These are phyloP conservation scores for Geotrichum australiense DNA, from an alignment of 1,139 yeast genomes.

Conservation along the genomic window DNA sequence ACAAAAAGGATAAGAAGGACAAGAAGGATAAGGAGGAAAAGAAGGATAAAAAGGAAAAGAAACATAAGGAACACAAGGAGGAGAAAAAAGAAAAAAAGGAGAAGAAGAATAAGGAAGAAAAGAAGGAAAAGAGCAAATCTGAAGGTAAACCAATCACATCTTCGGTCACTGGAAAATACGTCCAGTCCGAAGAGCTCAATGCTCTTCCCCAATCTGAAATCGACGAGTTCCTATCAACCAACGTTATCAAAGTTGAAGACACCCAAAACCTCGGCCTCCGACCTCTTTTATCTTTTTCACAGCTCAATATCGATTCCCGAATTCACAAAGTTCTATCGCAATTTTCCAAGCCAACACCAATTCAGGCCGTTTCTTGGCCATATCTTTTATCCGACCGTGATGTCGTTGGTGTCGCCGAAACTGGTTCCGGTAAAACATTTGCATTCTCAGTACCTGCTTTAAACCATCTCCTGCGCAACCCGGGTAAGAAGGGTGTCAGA, in stretches of 20 bases:
- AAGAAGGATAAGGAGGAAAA: constrained; percentile 43
- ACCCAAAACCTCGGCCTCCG: constrained; percentile 43
- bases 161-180: constrained; percentile 6
- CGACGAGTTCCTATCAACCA: constrained; percentile 55
- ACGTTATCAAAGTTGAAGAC: constrained; percentile 79
- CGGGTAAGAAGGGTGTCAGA: constrained; percentile 44
- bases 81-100: constrained; percentile 40
- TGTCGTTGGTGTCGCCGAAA: constrained; percentile 96
- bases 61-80: constrained; percentile 42
- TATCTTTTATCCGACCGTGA: constrained; percentile 72
- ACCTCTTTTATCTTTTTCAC: constrained; percentile 67
- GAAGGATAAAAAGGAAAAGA: constrained; percentile 35
- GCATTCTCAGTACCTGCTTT: constrained; percentile 99
- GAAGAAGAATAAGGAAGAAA: constrained; percentile 39
- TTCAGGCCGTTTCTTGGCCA: constrained; percentile 98
- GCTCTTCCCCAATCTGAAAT: constrained; percentile 45
- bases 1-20: constrained; percentile 43
- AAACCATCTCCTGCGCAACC: constrained; percentile 44
- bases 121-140: constrained; percentile 39
- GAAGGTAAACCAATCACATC: constrained; percentile 10
- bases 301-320: constrained; percentile 49
- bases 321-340: constrained; percentile 54
- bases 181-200: constrained; percentile 12
- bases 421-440: constrained; percentile 96
- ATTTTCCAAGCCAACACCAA: constrained; percentile 90